A percentile compares a stretch with the other conserved stretches of the same genome.
phyloP scores from a whole-genome alignment of 2,329 filamentous ascomycete genomes.

The Beauveria pseudobassiana region DNA sequence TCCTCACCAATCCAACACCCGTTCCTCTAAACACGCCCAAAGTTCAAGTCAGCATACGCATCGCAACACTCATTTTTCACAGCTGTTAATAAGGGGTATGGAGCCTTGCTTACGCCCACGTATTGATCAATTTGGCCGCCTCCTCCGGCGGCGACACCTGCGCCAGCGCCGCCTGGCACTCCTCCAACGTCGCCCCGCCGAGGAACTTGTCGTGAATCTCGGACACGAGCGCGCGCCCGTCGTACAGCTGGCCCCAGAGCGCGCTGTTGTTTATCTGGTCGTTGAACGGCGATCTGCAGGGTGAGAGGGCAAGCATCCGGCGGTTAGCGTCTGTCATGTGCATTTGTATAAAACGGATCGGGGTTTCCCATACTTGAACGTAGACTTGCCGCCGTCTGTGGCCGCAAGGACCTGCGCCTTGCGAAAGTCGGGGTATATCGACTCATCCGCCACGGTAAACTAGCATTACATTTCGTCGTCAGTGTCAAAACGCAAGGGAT shows the following conservation, averaged over 20 bases:
- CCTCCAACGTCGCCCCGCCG: slow-evolving; percentile 32
- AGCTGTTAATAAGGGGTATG: background rate
- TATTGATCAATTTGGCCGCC: slow-evolving; percentile 25
- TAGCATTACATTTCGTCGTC: slow-evolving; percentile 12
- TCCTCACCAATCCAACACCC: slow-evolving; percentile 37
- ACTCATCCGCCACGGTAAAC: slow-evolving; percentile 39
- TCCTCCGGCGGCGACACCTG: slow-evolving; percentile 30
- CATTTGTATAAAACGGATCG: background rate
- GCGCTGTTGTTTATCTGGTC: slow-evolving; percentile 30
- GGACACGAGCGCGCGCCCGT: slow-evolving; percentile 35
- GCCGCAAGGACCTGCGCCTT: slow-evolving; percentile 34
- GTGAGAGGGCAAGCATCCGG: background rate
- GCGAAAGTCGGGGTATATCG: slow-evolving; percentile 30
- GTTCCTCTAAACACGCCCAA: slow-evolving; percentile 27
- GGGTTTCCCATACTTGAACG: slow-evolving; percentile 32
- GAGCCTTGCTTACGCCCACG: slow-evolving; percentile 28
- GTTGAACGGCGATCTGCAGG: slow-evolving; percentile 30
- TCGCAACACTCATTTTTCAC: background rate
- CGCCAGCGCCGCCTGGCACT: slow-evolving; percentile 32
- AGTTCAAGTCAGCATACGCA: background rate
- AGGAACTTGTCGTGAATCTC: slow-evolving; percentile 33
- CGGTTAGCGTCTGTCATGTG: background rate
- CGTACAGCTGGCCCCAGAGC: slow-evolving; percentile 36
- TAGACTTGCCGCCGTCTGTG: slow-evolving; percentile 36
- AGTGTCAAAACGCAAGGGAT: background rate